These are phyloP conservation scores for Thraustochytrium sp. DNA, from an alignment of 352 stramenopile genomes.

Conservation along the genomic window DNA sequence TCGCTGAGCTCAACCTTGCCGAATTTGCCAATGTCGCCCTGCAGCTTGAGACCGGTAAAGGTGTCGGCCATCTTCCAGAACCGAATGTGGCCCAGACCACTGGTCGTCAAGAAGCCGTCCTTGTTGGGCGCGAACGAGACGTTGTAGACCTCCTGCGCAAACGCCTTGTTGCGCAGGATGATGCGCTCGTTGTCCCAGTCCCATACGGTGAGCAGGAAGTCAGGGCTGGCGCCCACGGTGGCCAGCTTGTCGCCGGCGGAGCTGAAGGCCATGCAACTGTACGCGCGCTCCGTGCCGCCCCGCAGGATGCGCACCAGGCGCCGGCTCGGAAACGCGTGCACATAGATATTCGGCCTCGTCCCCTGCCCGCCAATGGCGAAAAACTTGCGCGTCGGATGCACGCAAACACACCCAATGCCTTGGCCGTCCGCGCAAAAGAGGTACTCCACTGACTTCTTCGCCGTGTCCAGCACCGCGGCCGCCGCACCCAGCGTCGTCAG, in stretches of 20 bases:
- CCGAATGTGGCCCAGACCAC: conserved; percentile 83
- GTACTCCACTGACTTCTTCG: conserved; percentile 51
- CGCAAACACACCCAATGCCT: conserved; percentile 63
- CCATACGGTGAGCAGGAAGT: conserved; percentile 87
- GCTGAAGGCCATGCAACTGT: conserved; percentile 57
- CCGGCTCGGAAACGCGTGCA: conserved; percentile 74
- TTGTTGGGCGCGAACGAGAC: conserved; percentile 78
- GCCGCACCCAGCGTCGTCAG: conserved; percentile 11
- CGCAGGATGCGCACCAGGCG: conserved; percentile 66
- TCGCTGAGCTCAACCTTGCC: conserved; percentile 87
- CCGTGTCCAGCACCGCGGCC: conserved; percentile 8
- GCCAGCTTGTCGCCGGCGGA: conserved; percentile 74
- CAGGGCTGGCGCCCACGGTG: conserved; percentile 71
- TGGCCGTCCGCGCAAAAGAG: conserved; percentile 65
- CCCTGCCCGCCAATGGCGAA: conserved; percentile 82
- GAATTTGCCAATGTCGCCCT: conserved; percentile 91
- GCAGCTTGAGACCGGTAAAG: conserved; percentile 89
- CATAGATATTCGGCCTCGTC: conserved; percentile 69
- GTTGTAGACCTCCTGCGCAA: conserved; percentile 85
- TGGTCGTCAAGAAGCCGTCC: conserved; percentile 80
- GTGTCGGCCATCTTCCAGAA: conserved; percentile 93
- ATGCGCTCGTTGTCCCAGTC: conserved; percentile 80
- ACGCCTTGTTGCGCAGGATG: conserved; percentile 82
- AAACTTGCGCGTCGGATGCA: conserved; percentile 64
- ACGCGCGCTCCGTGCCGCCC: conserved; percentile 71